These are phyloP conservation scores for Salvia hispanica DNA, from an alignment of 257 asterid species.

Conservation along the genomic window DNA sequence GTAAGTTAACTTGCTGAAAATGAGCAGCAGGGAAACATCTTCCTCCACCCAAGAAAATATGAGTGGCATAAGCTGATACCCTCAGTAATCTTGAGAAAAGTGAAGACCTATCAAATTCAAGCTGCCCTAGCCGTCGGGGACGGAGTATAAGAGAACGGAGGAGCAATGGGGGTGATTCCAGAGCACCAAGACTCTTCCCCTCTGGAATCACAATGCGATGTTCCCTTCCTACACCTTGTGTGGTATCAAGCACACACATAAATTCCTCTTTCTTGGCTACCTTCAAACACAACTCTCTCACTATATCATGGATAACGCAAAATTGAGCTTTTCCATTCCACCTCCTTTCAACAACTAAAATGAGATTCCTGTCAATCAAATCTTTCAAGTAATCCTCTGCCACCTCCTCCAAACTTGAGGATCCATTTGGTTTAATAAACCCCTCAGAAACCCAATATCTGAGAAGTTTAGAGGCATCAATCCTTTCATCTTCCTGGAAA, in stretches of 20 bases:
- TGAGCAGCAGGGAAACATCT: not conserved
- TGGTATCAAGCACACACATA: not conserved
- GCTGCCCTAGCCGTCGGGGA: too few species aligned
- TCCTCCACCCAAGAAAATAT: not conserved
- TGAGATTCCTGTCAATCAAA: slow-evolving; percentile 1
- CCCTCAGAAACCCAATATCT: not conserved
- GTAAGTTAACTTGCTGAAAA: not conserved
- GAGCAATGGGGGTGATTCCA: not conserved
- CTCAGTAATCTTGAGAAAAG: not conserved
- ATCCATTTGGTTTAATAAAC: not conserved
- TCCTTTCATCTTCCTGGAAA: not conserved
- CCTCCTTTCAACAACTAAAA: not conserved
- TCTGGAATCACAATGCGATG: not conserved
- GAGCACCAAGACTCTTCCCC: not conserved
- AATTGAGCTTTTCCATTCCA: not conserved
- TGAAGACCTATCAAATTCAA: too few species aligned
- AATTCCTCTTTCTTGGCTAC: not conserved
- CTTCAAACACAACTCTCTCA: slow-evolving; percentile 3
- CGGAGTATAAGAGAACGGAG: not conserved
- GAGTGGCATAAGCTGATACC: not conserved
- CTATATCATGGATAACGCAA: not conserved
- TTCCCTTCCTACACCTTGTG: not conserved
- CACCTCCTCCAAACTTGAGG: not conserved
- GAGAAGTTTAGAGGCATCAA: not conserved
- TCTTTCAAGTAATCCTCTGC: not conserved